Evolutionary conservation across 2,329 filamentous ascomycete species (phyloP), one percentile per base, ranked within the genome.

Genomic region (Neophaeococcomyces mojaviensis): DNA sequence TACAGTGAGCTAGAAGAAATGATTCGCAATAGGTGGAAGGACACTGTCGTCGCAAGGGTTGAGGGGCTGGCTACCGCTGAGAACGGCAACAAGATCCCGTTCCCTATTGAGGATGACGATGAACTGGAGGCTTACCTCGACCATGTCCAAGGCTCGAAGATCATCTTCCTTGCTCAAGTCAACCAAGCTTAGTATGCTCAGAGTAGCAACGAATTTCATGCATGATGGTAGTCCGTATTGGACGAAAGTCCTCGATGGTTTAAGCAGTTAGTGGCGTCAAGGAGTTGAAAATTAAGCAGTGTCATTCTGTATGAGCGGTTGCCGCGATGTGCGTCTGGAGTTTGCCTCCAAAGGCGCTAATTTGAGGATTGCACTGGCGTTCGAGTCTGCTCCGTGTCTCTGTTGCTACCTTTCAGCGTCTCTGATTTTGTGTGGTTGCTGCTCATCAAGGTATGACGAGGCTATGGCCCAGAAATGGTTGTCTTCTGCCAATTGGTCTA

Each of bases 111-210:
- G 45, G 74, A 81, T 33, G 82, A 89, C 55, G 77, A 79, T 51
- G 84, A 90, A 65, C 62, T 92, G 51, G 74, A 75, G 49, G 82
- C 81, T 0, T 90, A 89, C 64, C 63, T 92, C 54, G 71, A 74
- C 38, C 82, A 86, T 59, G 70, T 82, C 20, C 68, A 77, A 52
- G 71, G 67, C 31, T 64, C 69, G 59, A 79, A 78, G 58, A 71
- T 72, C 12, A 73, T 68, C 4, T 78, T 81, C 61, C 59, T 70
- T 12, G 69, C 76, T 44, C 59, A 61, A 30, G 55, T 70, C 37
- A 59, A 55, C 30, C 55, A 44, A 22, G 33, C 41, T 36, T 44
- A 44, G 41, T 16, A 18, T 15, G 30, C 40, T 34, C 3, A 9
- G 26, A 48, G 56, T 35, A 46, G 34, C 51, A 30, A 54, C 55